Conservation (phyloP, 1,284 basidiomycete genomes). For the Somion occarium region DNA sequence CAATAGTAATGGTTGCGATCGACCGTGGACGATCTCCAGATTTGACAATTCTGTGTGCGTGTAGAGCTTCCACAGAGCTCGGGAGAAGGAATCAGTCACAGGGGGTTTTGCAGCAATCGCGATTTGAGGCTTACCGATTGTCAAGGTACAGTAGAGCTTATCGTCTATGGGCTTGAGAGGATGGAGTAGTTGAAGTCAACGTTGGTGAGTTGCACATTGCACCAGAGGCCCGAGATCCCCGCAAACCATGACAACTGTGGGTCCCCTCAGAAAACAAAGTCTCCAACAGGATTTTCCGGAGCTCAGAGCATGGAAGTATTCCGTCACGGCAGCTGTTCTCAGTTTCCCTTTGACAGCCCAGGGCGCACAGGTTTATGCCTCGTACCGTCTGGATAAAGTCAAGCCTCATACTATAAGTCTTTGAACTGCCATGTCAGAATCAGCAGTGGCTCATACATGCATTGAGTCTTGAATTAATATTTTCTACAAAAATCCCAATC, state of each 20-base stretch:
- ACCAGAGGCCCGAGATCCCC: constrained; percentile 6
- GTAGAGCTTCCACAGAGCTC: background rate
- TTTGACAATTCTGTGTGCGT: background rate
- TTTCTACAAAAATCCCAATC: background rate
- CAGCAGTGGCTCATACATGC: too few relatives aligned
- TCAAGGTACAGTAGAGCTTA: constrained; percentile 16
- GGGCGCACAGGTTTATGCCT: too few relatives aligned
- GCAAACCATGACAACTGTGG: constrained; percentile 14
- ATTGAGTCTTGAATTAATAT: too few relatives aligned
- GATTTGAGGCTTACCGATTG: constrained; percentile 13
- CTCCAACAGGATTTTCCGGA: background rate
- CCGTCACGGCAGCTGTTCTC: too few relatives aligned
- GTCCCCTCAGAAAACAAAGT: background rate
- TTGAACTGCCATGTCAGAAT: too few relatives aligned
- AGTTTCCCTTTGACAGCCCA: too few relatives aligned
- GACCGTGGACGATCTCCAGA: background rate
- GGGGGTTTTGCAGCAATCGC: constrained; percentile 4
- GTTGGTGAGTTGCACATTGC: background rate
- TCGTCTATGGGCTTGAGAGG: constrained; percentile 8
- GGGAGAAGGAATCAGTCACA: background rate
- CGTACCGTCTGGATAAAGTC: too few relatives aligned
- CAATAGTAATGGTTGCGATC: constrained; percentile 6
- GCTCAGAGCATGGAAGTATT: background rate
- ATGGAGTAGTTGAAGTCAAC: constrained; percentile 6
- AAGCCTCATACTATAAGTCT: too few relatives aligned